Evolutionary conservation across 495 filamentous ascomycete genomes (phyloP), one percentile per base, ranked within the genome.

Genomic region (Lasiosphaeriaceae sp.): DNA sequence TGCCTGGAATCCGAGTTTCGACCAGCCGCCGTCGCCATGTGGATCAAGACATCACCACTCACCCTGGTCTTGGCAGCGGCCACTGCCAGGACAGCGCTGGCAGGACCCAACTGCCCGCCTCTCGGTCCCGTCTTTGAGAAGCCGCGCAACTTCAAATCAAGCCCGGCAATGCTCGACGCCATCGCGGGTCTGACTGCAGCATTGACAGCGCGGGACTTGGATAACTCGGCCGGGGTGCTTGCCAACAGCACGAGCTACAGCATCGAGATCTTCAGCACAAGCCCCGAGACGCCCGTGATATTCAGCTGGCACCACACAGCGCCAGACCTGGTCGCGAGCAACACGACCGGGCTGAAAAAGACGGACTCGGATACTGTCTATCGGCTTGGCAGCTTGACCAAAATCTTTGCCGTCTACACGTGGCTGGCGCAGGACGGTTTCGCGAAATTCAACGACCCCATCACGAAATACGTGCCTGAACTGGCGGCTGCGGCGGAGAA

Each of bases 401-500:
- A 82, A 65, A 51, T 82, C 23, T 76, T 74, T 58, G 76, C 77
- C 1, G 69, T 81, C 31, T 61, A 76, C 16, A 71, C 77, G 7
- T 76, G 78, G 51, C 65, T 86, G 26, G 57, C 50, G 53, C 74
- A 69, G 61, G 77, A 70, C 54, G 75, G 65, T 29, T 76, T 68
- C 47, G 66, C 20, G 31, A 66, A 65, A 51, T 79, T 65, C 72
- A 79, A 71, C 45, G 71, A 66, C 2, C 74, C 74, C 6, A 71
- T 76, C 52, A 86, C 71, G 47, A 73, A 81, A 24, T 83, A 78
- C 56, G 65, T 86, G 0, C 83, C 85, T 0, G 80, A 86, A 61
- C 67, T 85, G 17, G 60, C 74, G 19, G 59, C 58, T 6, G 64
- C 71, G 2, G 67, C 70, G 9, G 64, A 60, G 6, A 61, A 61